Evolutionary conservation across 257 asterid species (phyloP), one percentile per base, ranked within the genome.

Genomic region (Ligustrum vulgare): DNA sequence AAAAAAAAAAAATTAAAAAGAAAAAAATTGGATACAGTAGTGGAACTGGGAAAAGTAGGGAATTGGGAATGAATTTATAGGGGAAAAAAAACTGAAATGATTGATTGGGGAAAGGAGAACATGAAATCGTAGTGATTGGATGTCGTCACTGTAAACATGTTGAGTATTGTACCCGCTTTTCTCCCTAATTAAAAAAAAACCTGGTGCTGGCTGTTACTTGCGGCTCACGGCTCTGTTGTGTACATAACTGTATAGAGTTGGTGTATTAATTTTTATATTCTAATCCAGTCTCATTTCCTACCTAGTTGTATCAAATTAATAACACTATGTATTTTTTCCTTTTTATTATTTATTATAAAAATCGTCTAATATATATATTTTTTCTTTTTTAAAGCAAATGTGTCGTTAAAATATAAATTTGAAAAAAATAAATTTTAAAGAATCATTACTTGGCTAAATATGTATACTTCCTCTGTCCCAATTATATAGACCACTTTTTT

Each of bases 141-240:
- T 45, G 54, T 12, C 54, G 54, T 45, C 54, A 39, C 15, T 39
- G 47, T 39, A 39, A 39, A 79, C 47, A 58, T 39, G 47, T 84
- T 77, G 81, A 79, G 84, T 82, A 84, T 18, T 87, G 83, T 69
- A 83, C 85, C 88, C 74, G 32, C 67, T 76, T 62, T 84, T 64
- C 49, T 73, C 79, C 32, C 76, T 56, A n/a, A n/a, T n/a, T n/a
- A 28, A 20, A 20, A 56, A n/a, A 9, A 56, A 56, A 56, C 5
- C 28, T 31, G 64, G 2, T 2, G 32, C 71, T 64, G 83, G 64
- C 71, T 67, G 85, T 89, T 82, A 67, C 94, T 85, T 89, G 90
- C 13, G 77, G 20, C 63, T 70, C 85, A 89, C 90, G 94, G 88
- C 84, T 87, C 78, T 77, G 67, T 83, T 80, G 86, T 78, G 69